phyloP scores from a whole-genome alignment of 2,329 filamentous ascomycete genomes.

The Cadophora gregata region DNA sequence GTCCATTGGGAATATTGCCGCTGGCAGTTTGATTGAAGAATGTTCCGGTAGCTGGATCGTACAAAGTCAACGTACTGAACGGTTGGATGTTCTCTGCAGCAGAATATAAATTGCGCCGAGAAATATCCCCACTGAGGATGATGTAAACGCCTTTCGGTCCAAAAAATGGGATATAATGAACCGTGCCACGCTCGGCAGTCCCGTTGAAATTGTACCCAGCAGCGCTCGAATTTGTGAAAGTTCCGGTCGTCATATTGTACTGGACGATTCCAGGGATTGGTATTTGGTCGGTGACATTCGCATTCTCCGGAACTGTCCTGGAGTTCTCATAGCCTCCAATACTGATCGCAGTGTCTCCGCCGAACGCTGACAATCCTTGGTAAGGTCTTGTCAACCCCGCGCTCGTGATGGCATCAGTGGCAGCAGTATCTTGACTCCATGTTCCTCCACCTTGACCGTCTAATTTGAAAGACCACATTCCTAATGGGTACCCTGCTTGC shows the following conservation, averaged over 20 bases:
- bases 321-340: slow-evolving; percentile 20
- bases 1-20: slow-evolving; percentile 26
- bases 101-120: slow-evolving; percentile 11
- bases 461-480: slow-evolving; percentile 23
- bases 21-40: slow-evolving; percentile 27
- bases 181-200: slow-evolving; percentile 18
- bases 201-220: slow-evolving; percentile 20
- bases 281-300: slow-evolving; percentile 2
- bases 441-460: slow-evolving; percentile 23
- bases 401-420: slow-evolving; percentile 14
- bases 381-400: slow-evolving; percentile 16
- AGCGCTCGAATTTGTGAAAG: slow-evolving; percentile 26
- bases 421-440: slow-evolving; percentile 14
- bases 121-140: slow-evolving; percentile 20
- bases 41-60: slow-evolving; percentile 21
- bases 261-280: slow-evolving; percentile 20
- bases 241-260: slow-evolving; percentile 21
- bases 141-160: slow-evolving; percentile 22
- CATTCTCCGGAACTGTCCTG: slow-evolving; percentile 17
- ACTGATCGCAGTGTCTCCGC: slow-evolving; percentile 16
- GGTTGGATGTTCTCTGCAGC: slow-evolving; percentile 6
- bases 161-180: slow-evolving; percentile 26
- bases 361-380: slow-evolving; percentile 23
- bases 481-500: slow-evolving; percentile 7
- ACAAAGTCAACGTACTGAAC: slow-evolving; percentile 27